Evolutionary conservation across 2,329 filamentous ascomycete genomes (phyloP).

Genomic region (Apiospora kogelbergensis): DNA sequence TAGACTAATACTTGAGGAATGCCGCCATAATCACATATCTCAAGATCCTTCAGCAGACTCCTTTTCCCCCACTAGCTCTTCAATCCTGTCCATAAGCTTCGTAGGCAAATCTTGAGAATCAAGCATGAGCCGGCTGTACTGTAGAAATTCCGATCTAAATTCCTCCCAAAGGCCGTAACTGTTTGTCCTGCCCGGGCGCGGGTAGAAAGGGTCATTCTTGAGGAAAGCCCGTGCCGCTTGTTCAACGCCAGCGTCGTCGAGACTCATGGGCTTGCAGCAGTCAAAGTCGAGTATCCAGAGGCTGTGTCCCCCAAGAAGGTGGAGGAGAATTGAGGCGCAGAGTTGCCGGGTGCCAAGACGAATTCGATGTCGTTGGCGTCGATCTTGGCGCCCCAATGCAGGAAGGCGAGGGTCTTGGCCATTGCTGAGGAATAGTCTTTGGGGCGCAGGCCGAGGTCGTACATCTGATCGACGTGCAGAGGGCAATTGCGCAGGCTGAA

Average conservation of each 20-base stretch:
- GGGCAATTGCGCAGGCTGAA: constrained; percentile 50
- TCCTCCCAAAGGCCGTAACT: constrained; percentile 20
- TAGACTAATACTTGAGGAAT: too few species aligned
- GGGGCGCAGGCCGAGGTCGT: constrained; percentile 35
- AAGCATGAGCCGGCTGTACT: background rate
- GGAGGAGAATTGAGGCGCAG: background rate
- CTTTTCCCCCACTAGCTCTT: background rate
- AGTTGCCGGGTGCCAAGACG: constrained; percentile 40
- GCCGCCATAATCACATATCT: too few species aligned
- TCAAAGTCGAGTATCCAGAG: constrained; percentile 52
- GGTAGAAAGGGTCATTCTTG: constrained; percentile 53
- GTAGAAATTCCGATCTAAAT: constrained; percentile 22
- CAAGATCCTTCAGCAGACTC: too few species aligned
- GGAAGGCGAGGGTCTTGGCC: constrained; percentile 48
- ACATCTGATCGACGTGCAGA: constrained; percentile 50
- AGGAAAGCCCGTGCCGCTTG: constrained; percentile 44
- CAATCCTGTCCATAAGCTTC: background rate
- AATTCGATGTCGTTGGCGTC: constrained; percentile 58
- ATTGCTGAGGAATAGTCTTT: constrained; percentile 42
- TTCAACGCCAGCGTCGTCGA: constrained; percentile 40
- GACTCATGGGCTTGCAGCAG: constrained; percentile 31
- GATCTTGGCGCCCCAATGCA: constrained; percentile 47
- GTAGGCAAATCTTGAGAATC: background rate
- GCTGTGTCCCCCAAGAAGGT: background rate
- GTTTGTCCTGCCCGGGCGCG: constrained; percentile 31